phyloP scores from a whole-genome alignment of 192 early-diverging fungal genomes.

The Lobosporangium transversale region DNA sequence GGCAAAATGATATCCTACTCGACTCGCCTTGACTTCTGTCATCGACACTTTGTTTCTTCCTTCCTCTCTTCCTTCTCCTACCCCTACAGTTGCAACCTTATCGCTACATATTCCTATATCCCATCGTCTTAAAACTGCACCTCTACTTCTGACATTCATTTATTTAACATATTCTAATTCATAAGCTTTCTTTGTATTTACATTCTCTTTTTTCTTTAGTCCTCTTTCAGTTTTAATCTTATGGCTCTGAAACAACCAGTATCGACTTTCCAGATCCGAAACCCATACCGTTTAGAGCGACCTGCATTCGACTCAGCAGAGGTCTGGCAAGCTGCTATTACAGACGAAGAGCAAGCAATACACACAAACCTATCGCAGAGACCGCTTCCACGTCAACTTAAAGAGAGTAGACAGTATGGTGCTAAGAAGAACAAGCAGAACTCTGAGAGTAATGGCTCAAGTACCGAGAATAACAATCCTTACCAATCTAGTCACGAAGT shows the following conservation, averaged over 20 bases:
- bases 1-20: slow-evolving; percentile 6
- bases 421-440: not conserved
- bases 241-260: slow-evolving; percentile 33
- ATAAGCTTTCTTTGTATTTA: too few relatives aligned
- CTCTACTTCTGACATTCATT: too few relatives aligned
- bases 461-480: not conserved
- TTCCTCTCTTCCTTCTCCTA: not conserved
- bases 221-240: too few relatives aligned
- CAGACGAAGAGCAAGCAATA: slow-evolving; percentile 18
- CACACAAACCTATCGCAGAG: not conserved
- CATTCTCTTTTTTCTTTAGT: too few relatives aligned
- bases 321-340: slow-evolving; percentile 10
- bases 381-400: slow-evolving; percentile 12
- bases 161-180: too few relatives aligned
- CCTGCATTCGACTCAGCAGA: slow-evolving; percentile 27
- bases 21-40: too few relatives aligned
- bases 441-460: not conserved
- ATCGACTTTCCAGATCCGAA: slow-evolving; percentile 31
- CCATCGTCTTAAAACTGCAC: too few relatives aligned
- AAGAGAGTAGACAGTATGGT: not conserved
- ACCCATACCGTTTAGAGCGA: slow-evolving; percentile 48
- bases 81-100: not conserved
- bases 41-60: not conserved
- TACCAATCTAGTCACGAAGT: slow-evolving; percentile 8
- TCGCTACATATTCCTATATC: too few relatives aligned